Evolutionary conservation across 1,139 yeast species (phyloP).

Genomic region (Suhomyces ambrosiae): DNA sequence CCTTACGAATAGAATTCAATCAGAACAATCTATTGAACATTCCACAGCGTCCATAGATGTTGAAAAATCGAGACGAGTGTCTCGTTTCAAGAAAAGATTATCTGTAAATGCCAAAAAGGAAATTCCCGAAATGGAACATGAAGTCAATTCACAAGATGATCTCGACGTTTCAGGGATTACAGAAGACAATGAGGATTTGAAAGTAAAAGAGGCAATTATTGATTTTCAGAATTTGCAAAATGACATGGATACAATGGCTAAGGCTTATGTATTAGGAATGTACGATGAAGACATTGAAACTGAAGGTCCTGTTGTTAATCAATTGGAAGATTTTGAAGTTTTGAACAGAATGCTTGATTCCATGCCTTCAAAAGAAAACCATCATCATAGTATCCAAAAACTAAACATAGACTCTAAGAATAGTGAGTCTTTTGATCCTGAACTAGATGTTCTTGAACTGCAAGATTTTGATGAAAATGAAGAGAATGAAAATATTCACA

Average conservation of each 20-base stretch:
- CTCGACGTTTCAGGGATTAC: too few species aligned
- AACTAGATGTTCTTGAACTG: slow-evolving; percentile 24
- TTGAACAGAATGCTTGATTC: slow-evolving; percentile 53
- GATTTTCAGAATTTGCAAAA: slow-evolving; percentile 46
- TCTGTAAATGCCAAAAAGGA: too few species aligned
- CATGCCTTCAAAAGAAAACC: slow-evolving; percentile 22
- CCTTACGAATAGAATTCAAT: too few species aligned
- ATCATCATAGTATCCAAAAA: background rate
- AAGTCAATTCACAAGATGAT: too few species aligned
- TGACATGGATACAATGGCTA: slow-evolving; percentile 59
- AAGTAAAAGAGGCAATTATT: slow-evolving; percentile 29
- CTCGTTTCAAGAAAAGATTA: too few species aligned
- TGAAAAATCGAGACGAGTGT: too few species aligned
- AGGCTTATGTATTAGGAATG: slow-evolving; percentile 59
- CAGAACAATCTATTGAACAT: too few species aligned
- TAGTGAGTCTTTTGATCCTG: slow-evolving; percentile 17
- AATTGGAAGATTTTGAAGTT: slow-evolving; percentile 54
- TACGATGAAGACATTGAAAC: slow-evolving; percentile 63
- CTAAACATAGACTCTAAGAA: slow-evolving; percentile 14
- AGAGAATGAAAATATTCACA: slow-evolving; percentile 31
- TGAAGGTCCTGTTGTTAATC: slow-evolving; percentile 59
- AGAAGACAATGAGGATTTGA: slow-evolving; percentile 7
- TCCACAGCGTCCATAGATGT: too few species aligned
- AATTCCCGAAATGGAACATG: too few species aligned
- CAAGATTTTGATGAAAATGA: slow-evolving; percentile 36